Base-by-base conservation (phyloP, 306 rosid species). In the Aeschynomene evenia region DNA sequence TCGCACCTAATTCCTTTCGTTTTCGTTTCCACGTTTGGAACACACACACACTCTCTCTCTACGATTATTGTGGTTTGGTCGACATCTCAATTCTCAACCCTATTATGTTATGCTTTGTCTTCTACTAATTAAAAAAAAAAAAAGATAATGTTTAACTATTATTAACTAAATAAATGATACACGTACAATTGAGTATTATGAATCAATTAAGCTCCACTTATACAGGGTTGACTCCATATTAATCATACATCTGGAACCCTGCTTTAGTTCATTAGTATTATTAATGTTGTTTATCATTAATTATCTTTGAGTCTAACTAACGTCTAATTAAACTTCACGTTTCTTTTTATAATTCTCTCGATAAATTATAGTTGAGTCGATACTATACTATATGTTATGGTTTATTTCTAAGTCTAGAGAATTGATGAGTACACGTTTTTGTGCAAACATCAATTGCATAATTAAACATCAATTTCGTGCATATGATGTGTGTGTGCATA, bases 1-100 rank as follows among this genome's bases (percentile, higher is more conserved):
- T 72, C 33, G 1, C 48, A 68, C 83, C 83, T 69, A 79, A 68
- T 58, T 55, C 65, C 65, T 70, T 33, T 62, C 68, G 7, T 71
- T 77, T 55, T 71, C 73, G 23, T 36, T 12, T 26, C 66, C 81
- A 2, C 56, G 65, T 13, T 42, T 71, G 13, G 14, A 54, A 16
- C 54, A 14, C 34, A 64, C 46, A 59, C 75, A 16, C 54, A 14
- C 34, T 74, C 46, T 68, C 75, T 24, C 63, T 21, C 57, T 37
- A 29, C 51, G 1, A 61, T 70, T 40, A 69, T 61, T 52, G 75
- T 24, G 3, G 33, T 69, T 52, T 15, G 52, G 43, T 40, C 11
- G 14, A 53, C 7, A n/a, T 53, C 34, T 22, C 31, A 53, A 53
- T 23, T 23, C 59, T 53, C 33, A 53, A 53, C 59, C 29, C 34